These are phyloP conservation scores for Wickerhamomyces sp. DNA, from an alignment of 1,139 yeast genomes.

Conservation along the genomic window DNA sequence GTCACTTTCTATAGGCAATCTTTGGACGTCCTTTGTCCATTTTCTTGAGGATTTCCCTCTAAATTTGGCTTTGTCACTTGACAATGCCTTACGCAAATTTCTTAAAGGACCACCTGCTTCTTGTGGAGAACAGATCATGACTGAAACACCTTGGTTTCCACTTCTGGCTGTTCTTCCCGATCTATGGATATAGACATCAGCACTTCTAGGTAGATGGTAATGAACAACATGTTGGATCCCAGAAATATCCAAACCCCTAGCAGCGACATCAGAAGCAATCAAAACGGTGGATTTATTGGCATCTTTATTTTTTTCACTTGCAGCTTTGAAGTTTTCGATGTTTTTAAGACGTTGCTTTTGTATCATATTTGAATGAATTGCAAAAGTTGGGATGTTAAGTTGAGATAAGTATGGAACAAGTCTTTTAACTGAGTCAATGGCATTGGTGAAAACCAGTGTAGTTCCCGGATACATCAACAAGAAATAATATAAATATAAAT, in stretches of 20 bases:
- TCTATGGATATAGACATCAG: conserved; percentile 92
- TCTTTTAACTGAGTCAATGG: conserved; percentile 90
- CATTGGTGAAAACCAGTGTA: conserved; percentile 87
- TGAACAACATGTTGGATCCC: conserved; percentile 92
- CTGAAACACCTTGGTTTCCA: conserved; percentile 88
- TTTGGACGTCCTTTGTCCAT: conserved; percentile 57
- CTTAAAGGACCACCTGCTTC: conserved; percentile 86
- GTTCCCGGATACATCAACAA: conserved; percentile 83
- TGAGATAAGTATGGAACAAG: conserved; percentile 70
- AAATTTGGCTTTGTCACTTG: conserved; percentile 31
- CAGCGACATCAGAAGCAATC: conserved; percentile 96
- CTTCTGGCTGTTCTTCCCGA: conserved; percentile 99
- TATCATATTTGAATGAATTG: conserved; percentile 90
- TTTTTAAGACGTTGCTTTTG: conserved; percentile 90
- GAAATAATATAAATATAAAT: conserved; percentile 84
- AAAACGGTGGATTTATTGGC: conserved; percentile 60
- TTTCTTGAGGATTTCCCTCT: conserved; percentile 29
- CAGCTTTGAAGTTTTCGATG: conserved; percentile 65
- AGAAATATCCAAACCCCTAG: conserved; percentile 95
- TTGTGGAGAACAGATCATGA: conserved; percentile 88
- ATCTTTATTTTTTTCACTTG: conserved; percentile 41
- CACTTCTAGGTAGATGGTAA: conserved; percentile 91
- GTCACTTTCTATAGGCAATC: conserved; percentile 75
- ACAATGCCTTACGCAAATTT: conserved; percentile 64
- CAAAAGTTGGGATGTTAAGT: conserved; percentile 68